Percentiles rank a stretch among this genome's conserved stretches.
These are phyloP conservation scores for Colletotrichum destructivum DNA, from an alignment of 2,329 filamentous ascomycete genomes.

Conservation along the genomic window DNA sequence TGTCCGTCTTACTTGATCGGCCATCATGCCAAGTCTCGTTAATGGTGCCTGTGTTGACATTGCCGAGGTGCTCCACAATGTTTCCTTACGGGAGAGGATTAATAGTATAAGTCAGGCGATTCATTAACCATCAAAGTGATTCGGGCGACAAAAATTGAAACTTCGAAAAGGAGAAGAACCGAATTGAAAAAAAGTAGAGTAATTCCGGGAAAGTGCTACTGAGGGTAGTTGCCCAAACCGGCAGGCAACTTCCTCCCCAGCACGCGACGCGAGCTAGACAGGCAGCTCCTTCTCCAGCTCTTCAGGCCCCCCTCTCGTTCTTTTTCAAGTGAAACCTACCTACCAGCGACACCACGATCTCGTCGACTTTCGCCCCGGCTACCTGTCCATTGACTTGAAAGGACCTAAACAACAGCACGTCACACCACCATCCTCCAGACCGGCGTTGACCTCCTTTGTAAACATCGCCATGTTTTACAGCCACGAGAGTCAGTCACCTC, in stretches of 20 bases:
- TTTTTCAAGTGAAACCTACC: not conserved
- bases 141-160: accelerated
- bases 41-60: too few species aligned
- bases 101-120: too few species aligned
- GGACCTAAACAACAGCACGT: not conserved
- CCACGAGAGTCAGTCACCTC: slow-evolving; percentile 82
- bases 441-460: slow-evolving; percentile 21
- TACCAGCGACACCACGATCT: not conserved
- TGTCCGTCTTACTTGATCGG: too few species aligned
- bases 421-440: not conserved
- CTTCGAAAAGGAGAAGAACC: not conserved
- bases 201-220: too few species aligned
- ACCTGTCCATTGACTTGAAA: not conserved
- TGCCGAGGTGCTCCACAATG: too few species aligned
- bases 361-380: too few species aligned
- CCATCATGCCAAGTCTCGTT: too few species aligned
- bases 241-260: not conserved
- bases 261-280: not conserved
- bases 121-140: too few species aligned
- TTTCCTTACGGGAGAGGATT: accelerated
- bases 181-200: not conserved
- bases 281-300: not conserved
- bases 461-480: slow-evolving; percentile 86
- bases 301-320: not conserved
- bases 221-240: not conserved